A percentile compares a stretch with the other conserved stretches of the same genome.
phyloP scores from a whole-genome alignment of 768 basidiomycete genomes.

The Rubroboletus pulcherrimus region DNA sequence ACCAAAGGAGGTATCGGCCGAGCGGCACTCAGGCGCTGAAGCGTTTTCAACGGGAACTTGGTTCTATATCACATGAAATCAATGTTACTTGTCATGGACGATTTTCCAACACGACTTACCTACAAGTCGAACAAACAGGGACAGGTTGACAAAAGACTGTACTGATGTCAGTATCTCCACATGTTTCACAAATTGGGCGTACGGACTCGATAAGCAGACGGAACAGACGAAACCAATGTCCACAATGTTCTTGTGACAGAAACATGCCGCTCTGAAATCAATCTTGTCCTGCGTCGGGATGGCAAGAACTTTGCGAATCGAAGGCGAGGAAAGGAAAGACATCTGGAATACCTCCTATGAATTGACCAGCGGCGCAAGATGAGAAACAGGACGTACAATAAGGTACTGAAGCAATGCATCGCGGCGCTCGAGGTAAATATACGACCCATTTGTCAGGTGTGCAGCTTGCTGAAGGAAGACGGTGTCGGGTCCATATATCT shows the following conservation, averaged over 20 bases:
- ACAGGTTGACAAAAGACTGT: slow-evolving; percentile 92
- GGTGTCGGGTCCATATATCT: slow-evolving; percentile 82
- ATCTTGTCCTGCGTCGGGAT: slow-evolving; percentile 93
- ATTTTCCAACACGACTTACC: slow-evolving; percentile 46
- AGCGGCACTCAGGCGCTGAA: slow-evolving; percentile 73
- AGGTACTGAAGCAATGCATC: slow-evolving; percentile 92
- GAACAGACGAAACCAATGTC: slow-evolving; percentile 98
- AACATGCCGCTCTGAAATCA: slow-evolving; percentile 96
- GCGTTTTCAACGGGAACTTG: slow-evolving; percentile 91
- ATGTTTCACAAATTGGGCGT: neutral
- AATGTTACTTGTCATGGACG: neutral
- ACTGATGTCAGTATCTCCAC: slow-evolving; percentile 9
- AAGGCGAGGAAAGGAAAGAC: slow-evolving; percentile 69
- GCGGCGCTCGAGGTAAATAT: slow-evolving; percentile 76
- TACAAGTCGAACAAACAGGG: slow-evolving; percentile 91
- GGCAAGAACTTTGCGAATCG: slow-evolving; percentile 71
- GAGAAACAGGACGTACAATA: slow-evolving; percentile 45
- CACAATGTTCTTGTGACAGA: slow-evolving; percentile 96
- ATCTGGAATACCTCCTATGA: slow-evolving; percentile 50
- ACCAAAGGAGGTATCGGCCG: slow-evolving; percentile 38
- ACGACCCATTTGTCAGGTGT: slow-evolving; percentile 92
- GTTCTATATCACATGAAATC: slow-evolving; percentile 49
- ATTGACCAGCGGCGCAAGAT: slow-evolving; percentile 3
- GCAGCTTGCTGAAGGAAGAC: slow-evolving; percentile 98
- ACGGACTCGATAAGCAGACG: slow-evolving; percentile 94